Evolutionary conservation across 208 protist genomes (phyloP), one percentile per base, ranked within the genome.

Genomic region (Wallacemonas collosoma): DNA sequence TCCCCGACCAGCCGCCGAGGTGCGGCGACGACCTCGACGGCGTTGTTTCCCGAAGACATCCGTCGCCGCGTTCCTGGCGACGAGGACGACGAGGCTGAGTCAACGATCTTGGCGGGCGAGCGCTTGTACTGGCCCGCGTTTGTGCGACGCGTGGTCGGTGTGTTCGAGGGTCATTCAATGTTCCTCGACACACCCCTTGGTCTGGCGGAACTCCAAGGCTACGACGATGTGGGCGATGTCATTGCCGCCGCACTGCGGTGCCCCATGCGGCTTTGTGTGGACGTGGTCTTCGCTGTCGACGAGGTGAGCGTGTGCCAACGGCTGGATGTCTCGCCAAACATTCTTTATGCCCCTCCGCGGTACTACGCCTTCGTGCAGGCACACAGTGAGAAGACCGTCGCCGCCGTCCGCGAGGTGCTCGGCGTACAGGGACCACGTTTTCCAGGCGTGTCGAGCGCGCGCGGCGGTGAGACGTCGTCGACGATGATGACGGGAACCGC

Each of bases 51-150:
- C 0, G 38, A 50, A 26, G 26, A 26, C 26, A 26, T 26, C 26
- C 0, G 26, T 26, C 26, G 26, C 26, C 26, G 26, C 26, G 26
- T 26, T 26, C 26, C 26, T 26, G 26, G 45, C 45, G 45, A 50
- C 45, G 45, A 50, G 45, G 53, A 58, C 26, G 53, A 56, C 7
- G 12, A 71, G 40, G 17, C 51, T 45, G 45, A 71, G 38, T 2
- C 26, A 26, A 26, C 26, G 26, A 12, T 50, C 12, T 6, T 50
- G 45, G 48, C 40, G 14, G 75, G 76, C 4, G 50, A 76, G 40
- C 64, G 67, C 43, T 72, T 90, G 12, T 94, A 94, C 55, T 94
- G 89, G 89, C 89, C 89, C 8, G 89, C 89, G 14, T 77, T 79
- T 77, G 77, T 94, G 54, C 88, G 68, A 2, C 69, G 77, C 35